phyloP scores from a whole-genome alignment of 2,329 filamentous ascomycete genomes.

The Trichoderma harzianum region DNA sequence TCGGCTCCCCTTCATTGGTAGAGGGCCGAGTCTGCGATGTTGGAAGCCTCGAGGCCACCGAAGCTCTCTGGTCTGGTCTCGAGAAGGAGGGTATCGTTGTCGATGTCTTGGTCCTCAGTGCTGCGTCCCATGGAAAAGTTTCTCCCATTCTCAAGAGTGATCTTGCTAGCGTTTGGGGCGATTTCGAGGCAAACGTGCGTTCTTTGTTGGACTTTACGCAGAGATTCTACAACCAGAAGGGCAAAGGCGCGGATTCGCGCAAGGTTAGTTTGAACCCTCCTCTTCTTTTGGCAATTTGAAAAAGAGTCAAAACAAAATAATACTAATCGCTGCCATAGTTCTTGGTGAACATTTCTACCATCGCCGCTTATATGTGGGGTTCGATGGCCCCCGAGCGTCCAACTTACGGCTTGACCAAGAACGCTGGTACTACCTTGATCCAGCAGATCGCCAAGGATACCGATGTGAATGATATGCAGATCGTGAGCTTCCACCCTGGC shows the following conservation, averaged over 20 bases:
- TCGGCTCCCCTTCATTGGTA: conserved; percentile 21
- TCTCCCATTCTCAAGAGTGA: conserved; percentile 20
- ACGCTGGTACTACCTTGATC: conserved; percentile 33
- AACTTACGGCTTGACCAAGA: conserved; percentile 39
- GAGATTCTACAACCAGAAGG: conserved; percentile 22
- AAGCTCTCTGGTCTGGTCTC: conserved; percentile 29
- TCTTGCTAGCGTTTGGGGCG: conserved; percentile 15
- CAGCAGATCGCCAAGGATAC: conserved; percentile 39
- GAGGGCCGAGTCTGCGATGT: conserved; percentile 27
- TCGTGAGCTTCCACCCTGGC: conserved; percentile 28
- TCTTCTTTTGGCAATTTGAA: background rate
- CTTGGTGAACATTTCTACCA: conserved; percentile 21
- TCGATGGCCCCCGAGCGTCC: conserved; percentile 21
- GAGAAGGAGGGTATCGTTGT: conserved; percentile 24
- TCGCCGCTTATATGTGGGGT: conserved; percentile 19
- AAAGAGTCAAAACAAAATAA: background rate
- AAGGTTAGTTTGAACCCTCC: conserved; percentile 7
- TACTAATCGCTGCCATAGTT: background rate
- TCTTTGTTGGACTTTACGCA: conserved; percentile 20
- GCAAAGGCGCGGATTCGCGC: background rate
- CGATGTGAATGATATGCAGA: conserved; percentile 25
- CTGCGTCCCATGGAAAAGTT: conserved; percentile 18
- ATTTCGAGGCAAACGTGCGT: conserved; percentile 22
- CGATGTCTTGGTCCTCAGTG: conserved; percentile 32
- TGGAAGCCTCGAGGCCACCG: conserved; percentile 22